Evolutionary conservation across 192 early-diverging fungal species (phyloP).

Genomic region (Spizellomyces sp.): DNA sequence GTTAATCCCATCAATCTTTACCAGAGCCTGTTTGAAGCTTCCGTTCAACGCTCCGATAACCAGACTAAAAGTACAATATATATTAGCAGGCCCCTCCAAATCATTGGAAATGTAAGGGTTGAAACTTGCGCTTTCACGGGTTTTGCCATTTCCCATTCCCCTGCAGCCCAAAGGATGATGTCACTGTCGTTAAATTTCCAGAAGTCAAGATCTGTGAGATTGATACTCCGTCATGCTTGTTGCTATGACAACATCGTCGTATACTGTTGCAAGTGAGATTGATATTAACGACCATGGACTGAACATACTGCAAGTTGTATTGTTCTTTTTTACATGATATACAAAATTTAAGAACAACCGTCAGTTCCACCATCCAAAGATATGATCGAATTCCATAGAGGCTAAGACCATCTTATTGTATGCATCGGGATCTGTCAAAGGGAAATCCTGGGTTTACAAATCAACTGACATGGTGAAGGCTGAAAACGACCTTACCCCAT

Average conservation of each 20-base stretch:
- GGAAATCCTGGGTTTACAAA: neutral
- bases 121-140: neutral
- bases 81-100: neutral
- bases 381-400: constrained; percentile 8
- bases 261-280: too few relatives aligned
- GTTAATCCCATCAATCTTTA: constrained; percentile 75
- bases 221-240: too few relatives aligned
- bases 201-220: too few relatives aligned
- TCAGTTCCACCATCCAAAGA: constrained; percentile 21
- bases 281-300: too few relatives aligned
- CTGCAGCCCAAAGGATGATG: too few relatives aligned
- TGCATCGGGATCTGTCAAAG: constrained; percentile 12
- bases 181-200: too few relatives aligned
- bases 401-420: constrained; percentile 23
- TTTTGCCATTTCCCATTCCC: neutral
- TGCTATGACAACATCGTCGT: too few relatives aligned
- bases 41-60: constrained; percentile 79
- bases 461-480: neutral
- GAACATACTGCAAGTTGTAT: too few relatives aligned
- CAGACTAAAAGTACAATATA: constrained; percentile 46
- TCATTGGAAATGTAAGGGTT: neutral
- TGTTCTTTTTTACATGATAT: too few relatives aligned
- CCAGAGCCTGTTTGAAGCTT: constrained; percentile 64
- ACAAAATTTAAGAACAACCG: too few relatives aligned
- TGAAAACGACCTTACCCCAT: constrained; percentile 1